phyloP scores from a whole-genome alignment of 2,329 filamentous ascomycete species.

The Magnaporthiopsis incrustans region DNA sequence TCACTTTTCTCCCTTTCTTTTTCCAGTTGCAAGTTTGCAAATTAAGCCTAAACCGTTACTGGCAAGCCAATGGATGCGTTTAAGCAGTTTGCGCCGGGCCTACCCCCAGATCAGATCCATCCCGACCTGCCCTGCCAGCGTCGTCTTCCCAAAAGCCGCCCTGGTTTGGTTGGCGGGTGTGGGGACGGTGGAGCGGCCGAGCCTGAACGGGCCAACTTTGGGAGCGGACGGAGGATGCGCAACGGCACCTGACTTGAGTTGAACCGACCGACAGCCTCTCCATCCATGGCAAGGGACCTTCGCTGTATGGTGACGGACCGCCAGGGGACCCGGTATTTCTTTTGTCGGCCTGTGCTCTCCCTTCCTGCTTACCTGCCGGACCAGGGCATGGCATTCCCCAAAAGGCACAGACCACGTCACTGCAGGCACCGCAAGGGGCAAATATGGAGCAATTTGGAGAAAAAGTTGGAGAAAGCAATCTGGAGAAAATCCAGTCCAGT shows the following conservation, averaged over 20 bases:
- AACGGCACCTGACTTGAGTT: background rate
- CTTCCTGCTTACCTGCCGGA: background rate
- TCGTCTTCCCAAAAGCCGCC: background rate
- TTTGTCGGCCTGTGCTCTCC: background rate
- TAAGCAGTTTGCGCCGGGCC: background rate
- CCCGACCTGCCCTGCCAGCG: background rate
- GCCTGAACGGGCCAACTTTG: background rate
- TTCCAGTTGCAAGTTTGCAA: background rate
- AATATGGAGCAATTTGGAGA: conserved; percentile 5
- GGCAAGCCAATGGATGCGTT: too few relatives aligned
- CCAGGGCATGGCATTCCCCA: background rate
- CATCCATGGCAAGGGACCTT: too few relatives aligned
- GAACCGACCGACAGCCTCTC: background rate
- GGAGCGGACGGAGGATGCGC: background rate
- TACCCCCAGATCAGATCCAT: too few relatives aligned
- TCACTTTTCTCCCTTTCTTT: background rate
- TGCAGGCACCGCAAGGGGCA: background rate
- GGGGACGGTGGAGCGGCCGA: background rate
- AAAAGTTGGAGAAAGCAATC: conserved; percentile 3
- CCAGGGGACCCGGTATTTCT: background rate
- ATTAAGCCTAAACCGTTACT: background rate
- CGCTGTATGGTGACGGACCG: too few relatives aligned
- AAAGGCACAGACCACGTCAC: background rate
- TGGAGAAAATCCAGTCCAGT: background rate
- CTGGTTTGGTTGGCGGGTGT: background rate